Conservation (phyloP, 306 rosid species). For the Acacia melanoxylon region DNA sequence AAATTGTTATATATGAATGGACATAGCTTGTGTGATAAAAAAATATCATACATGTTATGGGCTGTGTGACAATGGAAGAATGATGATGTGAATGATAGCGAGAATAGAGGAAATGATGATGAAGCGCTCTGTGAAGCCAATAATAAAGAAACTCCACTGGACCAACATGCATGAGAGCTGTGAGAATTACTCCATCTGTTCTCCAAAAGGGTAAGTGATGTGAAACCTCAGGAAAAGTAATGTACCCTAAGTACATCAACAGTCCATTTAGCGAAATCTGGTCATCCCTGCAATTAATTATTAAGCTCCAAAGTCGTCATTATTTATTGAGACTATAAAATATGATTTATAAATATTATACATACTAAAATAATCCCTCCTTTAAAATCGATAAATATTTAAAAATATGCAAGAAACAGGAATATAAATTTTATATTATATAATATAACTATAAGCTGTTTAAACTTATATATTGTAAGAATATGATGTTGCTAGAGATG, state of each 20-base stretch:
- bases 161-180: constrained; percentile 45
- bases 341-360: neutral
- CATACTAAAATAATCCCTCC: no score
- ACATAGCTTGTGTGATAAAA: neutral
- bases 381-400: no score
- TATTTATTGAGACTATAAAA: neutral
- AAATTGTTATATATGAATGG: neutral
- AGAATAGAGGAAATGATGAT: constrained; percentile 70
- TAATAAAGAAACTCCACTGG: constrained; percentile 73
- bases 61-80: constrained; percentile 48
- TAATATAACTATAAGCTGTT: no score
- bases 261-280: constrained; percentile 62
- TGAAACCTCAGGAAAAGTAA: neutral
- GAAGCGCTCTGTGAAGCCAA: constrained; percentile 76
- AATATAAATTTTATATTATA: no score
- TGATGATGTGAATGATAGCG: constrained; percentile 66
- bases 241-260: constrained; percentile 30
- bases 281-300: constrained; percentile 53
- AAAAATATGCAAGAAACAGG: no score
- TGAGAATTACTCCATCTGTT: constrained; percentile 48
- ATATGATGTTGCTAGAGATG: no score
- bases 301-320: neutral
- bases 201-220: constrained; percentile 48
- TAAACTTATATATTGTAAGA: no score
- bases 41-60: constrained; percentile 33